Base-by-base conservation (phyloP, 345 rosid genomes). In the Melaleuca quinquenervia region DNA sequence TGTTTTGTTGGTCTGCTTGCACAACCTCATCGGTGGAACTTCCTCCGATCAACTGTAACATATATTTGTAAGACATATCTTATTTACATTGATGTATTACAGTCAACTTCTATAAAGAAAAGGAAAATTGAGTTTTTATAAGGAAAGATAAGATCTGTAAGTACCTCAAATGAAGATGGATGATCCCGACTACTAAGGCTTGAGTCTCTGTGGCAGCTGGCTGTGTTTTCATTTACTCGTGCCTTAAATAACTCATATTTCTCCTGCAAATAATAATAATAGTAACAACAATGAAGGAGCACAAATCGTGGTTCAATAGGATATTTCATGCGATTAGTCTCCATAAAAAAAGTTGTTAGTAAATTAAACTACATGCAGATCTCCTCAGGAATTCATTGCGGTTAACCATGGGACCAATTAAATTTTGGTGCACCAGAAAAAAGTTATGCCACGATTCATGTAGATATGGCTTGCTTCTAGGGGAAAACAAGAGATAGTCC, bases 171-270 rank as follows among this genome's bases (percentile, higher is more conserved):
- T 14, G 75, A 13, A 7, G 91, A 24, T 7, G 88, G 78, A 75
- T 87, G 93, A 84, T 88, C 88, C 29, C 74, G 83, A 24, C 85
- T 9, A 29, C n/a, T 51, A 2, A 27, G 50, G 36, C 78, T 27
- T 18, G 83, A 50, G 20, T 84, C 85, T 64, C 48, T 36, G 22
- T 54, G 52, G 62, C 50, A 10, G 41, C 49, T 44, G 41, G 91
- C 88, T 64, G 26, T 51, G 27, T 62, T 87, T 83, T 32, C 85
- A 11, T 11, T 52, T 26, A 91, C 36, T 9, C 58, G 24, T 29
- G 87, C 88, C 84, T 90, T 87, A 20, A 90, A 90, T 41, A 20
- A 11, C 86, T 91, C 88, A 44, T 89, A 86, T 75, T 86, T 90
- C 60, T 54, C 82, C 91, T 90, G 86, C 80, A 82, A 26, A 32